Evolutionary conservation across 164 flowering plant genomes (phyloP).

Genomic region (Hamamelis virginiana): DNA sequence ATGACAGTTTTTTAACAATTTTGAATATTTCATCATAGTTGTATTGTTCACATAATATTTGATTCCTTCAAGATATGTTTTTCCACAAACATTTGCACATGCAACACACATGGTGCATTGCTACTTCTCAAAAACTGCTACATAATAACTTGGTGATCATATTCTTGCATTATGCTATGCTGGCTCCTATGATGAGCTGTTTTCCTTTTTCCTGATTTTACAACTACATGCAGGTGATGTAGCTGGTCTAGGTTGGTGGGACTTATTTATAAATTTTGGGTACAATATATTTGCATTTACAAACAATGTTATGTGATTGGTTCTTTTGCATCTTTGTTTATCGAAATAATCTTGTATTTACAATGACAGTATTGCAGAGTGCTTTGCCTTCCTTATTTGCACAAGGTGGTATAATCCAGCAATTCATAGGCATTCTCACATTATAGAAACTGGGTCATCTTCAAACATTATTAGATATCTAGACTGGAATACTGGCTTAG

Average conservation of each 20-base stretch:
- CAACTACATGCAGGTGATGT: slow-evolving; percentile 70
- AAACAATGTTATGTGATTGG: neutral
- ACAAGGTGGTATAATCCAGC: slow-evolving; percentile 92
- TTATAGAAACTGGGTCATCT: slow-evolving; percentile 52
- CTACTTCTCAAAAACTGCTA: neutral
- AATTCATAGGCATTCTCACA: slow-evolving; percentile 57
- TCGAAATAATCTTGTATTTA: slow-evolving; percentile 1
- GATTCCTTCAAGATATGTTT: too few species aligned
- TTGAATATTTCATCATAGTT: too few species aligned
- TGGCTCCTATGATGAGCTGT: neutral
- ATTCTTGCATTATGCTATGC: neutral
- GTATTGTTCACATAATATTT: too few species aligned
- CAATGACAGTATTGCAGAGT: slow-evolving; percentile 75
- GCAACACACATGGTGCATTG: too few species aligned
- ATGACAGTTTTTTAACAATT: too few species aligned
- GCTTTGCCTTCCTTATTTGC: slow-evolving; percentile 93
- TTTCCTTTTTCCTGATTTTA: slow-evolving; percentile 3
- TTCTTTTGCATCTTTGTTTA: slow-evolving; percentile 1
- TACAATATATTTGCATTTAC: slow-evolving; percentile 22
- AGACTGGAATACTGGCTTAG: slow-evolving; percentile 72
- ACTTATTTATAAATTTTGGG: slow-evolving; percentile 88
- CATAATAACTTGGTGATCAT: neutral
- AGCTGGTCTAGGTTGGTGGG: slow-evolving; percentile 93
- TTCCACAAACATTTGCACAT: too few species aligned
- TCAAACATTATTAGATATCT: slow-evolving; percentile 55